A percentile compares a stretch with the other conserved stretches of the same genome.
Evolutionary conservation across 78 protist genomes (phyloP).

Genomic region (Speleostelium caveatum): DNA sequence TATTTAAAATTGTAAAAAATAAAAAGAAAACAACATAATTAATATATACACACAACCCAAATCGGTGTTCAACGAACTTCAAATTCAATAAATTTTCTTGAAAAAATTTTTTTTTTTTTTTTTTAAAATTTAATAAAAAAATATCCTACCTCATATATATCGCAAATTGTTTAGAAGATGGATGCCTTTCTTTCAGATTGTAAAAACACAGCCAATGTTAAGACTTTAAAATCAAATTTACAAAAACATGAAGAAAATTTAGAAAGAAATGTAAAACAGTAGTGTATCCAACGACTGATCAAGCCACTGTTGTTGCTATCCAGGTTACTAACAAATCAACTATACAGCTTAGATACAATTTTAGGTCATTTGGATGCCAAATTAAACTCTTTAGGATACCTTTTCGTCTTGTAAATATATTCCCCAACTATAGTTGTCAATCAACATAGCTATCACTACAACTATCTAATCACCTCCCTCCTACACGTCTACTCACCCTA

Average conservation of each 20-base stretch:
- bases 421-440: neutral
- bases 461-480: neutral
- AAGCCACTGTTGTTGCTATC: neutral
- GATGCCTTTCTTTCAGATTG: slow-evolving; percentile 45
- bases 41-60: neutral
- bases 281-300: neutral
- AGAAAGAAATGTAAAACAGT: neutral
- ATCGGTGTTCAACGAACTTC: neutral
- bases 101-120: too few relatives aligned
- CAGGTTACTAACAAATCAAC: neutral
- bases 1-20: neutral
- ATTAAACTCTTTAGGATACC: slow-evolving; percentile 60
- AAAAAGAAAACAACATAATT: slow-evolving; percentile 8
- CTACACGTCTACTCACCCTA: neutral
- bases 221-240: slow-evolving; percentile 12
- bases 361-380: slow-evolving; percentile 36
- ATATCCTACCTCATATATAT: too few relatives aligned
- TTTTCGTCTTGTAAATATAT: slow-evolving; percentile 67
- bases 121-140: too few relatives aligned
- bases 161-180: slow-evolving; percentile 4
- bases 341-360: slow-evolving; percentile 24
- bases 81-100: too few relatives aligned
- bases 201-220: slow-evolving; percentile 2
- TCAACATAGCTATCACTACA: neutral
- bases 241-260: slow-evolving; percentile 32